Percentiles rank a stretch among this genome's conserved stretches.
Conservation (phyloP, 2,329 filamentous ascomycete species). For the Colletotrichum navitas region DNA sequence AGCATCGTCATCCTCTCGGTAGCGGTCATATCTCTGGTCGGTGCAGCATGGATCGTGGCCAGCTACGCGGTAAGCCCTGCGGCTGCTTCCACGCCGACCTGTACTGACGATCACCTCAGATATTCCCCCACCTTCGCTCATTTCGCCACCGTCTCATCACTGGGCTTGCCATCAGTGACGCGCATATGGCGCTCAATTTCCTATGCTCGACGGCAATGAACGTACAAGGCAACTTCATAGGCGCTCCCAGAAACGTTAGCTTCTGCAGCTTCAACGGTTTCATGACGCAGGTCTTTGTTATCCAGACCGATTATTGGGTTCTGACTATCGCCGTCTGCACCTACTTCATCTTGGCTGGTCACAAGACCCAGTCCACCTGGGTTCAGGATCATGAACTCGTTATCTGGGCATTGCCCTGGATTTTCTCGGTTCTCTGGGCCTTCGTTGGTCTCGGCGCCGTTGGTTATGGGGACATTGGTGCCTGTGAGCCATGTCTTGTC, state of each 20-base stretch:
- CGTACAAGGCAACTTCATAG: slow-evolving; percentile 50
- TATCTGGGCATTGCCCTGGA: slow-evolving; percentile 54
- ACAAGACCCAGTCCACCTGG: slow-evolving; percentile 52
- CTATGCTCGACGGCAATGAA: slow-evolving; percentile 53
- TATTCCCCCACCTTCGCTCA: slow-evolving; percentile 53
- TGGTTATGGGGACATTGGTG: slow-evolving; percentile 53
- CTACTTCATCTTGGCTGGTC: slow-evolving; percentile 55
- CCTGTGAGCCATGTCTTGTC: slow-evolving; percentile 38
- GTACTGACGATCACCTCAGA: slow-evolving; percentile 44
- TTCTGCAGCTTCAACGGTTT: slow-evolving; percentile 59
- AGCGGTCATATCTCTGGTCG: slow-evolving; percentile 52
- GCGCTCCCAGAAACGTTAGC: slow-evolving; percentile 44
- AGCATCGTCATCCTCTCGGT: slow-evolving; percentile 50
- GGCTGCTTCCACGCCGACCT: not conserved
- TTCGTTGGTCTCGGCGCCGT: slow-evolving; percentile 48
- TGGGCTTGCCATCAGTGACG: slow-evolving; percentile 56
- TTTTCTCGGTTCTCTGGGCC: slow-evolving; percentile 53
- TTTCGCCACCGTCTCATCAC: slow-evolving; percentile 57
- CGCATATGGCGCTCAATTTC: slow-evolving; percentile 57
- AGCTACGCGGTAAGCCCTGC: slow-evolving; percentile 49
- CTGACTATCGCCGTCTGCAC: slow-evolving; percentile 57
- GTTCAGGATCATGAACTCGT: slow-evolving; percentile 52
- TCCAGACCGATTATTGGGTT: slow-evolving; percentile 60
- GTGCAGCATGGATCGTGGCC: slow-evolving; percentile 54
- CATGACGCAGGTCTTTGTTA: slow-evolving; percentile 57